A percentile compares a stretch with the other conserved stretches of the same genome.
phyloP scores from a whole-genome alignment of 2,329 filamentous ascomycete genomes.

The Ophiostoma perfectum region DNA sequence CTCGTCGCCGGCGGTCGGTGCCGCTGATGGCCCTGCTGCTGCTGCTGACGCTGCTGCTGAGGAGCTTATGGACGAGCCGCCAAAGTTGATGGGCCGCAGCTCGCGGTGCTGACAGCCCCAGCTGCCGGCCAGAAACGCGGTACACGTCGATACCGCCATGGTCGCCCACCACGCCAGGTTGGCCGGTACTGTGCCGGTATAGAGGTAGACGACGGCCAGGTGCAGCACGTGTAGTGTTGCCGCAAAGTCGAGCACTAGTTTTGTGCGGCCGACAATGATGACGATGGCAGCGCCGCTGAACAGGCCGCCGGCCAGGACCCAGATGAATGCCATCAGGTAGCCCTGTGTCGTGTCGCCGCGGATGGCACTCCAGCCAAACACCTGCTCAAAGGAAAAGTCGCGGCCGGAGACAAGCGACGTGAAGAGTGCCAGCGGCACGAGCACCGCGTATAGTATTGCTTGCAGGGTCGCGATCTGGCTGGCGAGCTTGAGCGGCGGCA shows the following conservation, averaged over 20 bases:
- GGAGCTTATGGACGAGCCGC: conserved; percentile 40
- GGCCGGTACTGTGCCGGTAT: conserved; percentile 68
- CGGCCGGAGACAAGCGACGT: conserved; percentile 54
- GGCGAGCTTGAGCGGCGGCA: conserved; percentile 56
- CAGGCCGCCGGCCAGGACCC: conserved; percentile 51
- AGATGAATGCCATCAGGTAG: conserved; percentile 55
- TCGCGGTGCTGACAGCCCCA: conserved; percentile 93
- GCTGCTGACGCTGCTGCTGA: conserved; percentile 24
- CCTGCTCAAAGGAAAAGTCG: conserved; percentile 47
- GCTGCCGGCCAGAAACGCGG: conserved; percentile 60
- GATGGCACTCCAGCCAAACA: conserved; percentile 55
- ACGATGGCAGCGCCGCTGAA: conserved; percentile 77
- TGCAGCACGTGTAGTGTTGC: conserved; percentile 59
- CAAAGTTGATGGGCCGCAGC: conserved; percentile 81
- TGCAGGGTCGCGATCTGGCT: conserved; percentile 55
- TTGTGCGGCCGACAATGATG: conserved; percentile 77
- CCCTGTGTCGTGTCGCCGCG: conserved; percentile 58
- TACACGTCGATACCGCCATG: conserved; percentile 44
- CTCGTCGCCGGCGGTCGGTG: conserved; percentile 35
- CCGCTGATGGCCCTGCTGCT: conserved; percentile 25
- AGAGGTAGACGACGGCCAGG: conserved; percentile 54
- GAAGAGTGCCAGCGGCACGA: conserved; percentile 52
- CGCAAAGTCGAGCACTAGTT: conserved; percentile 92
- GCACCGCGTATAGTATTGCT: conserved; percentile 49
- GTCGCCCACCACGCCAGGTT: conserved; percentile 81